These are phyloP conservation scores for Zygnema cylindricum DNA, from an alignment of 139 green algal genomes.

Conservation along the genomic window DNA sequence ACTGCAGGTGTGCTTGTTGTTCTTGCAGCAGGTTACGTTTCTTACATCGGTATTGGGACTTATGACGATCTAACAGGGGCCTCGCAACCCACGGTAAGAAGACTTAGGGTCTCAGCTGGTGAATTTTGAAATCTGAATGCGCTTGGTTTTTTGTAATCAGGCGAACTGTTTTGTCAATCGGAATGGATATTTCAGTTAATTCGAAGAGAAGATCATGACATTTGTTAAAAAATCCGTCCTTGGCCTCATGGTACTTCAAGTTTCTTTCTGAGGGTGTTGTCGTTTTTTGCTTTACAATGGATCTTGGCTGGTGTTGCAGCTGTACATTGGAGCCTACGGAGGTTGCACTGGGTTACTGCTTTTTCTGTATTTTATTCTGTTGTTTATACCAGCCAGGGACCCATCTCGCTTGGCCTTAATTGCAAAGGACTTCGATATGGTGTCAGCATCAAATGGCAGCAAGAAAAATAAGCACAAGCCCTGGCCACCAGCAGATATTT, in stretches of 20 bases:
- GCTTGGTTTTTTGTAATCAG: too few species aligned
- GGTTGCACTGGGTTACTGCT: neutral
- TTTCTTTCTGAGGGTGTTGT: too few species aligned
- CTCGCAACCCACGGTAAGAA: neutral
- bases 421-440: neutral
- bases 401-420: neutral
- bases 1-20: neutral
- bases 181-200: too few species aligned
- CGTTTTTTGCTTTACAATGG: too few species aligned
- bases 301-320: too few species aligned
- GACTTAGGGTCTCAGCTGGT: too few species aligned
- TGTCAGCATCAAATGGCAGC: neutral
- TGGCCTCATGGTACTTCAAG: too few species aligned
- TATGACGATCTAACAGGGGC: neutral
- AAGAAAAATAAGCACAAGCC: neutral
- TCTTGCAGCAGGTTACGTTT: neutral
- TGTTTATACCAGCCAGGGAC: neutral
- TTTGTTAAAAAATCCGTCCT: too few species aligned
- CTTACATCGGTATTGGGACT: neutral
- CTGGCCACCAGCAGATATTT: neutral
- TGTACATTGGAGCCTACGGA: neutral
- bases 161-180: too few species aligned
- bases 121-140: too few species aligned
- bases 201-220: too few species aligned
- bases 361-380: neutral